Evolutionary conservation across 176 grass and related monocot species (phyloP), one percentile per base, ranked within the genome.

Genomic region (Eremochloa ophiuroides): DNA sequence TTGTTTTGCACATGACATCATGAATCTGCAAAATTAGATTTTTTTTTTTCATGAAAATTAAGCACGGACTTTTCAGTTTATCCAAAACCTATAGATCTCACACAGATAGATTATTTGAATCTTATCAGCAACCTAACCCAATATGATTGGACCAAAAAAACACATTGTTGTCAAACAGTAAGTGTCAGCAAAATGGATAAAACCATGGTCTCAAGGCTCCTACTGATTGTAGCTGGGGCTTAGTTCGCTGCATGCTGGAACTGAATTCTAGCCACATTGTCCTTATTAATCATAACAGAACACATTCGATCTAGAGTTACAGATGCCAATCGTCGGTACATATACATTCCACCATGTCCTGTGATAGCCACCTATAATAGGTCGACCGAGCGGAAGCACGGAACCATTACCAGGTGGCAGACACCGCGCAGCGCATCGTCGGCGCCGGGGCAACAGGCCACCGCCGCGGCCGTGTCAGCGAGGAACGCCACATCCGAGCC

Each of bases 401-500:
- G n/a, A 80, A 72, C 1, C 23, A 82, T 87, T 87, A 98, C 95
- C 95, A 98, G 88, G 75, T 92, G 92, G 78, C 84, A 89, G 8
- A 92, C 86, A 23, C 87, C 69, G 39, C 65, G 58, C 64, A 93
- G 79, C 14, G 43, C 77, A 67, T 89, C 90, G 13, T 79, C 86
- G 10, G 85, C 81, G 50, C 46, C 88, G 71, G 29, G 37, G 44
- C 88, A 91, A 44, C 73, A 60, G 9, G 77, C 51, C 55, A 65
- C 83, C 29, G 63, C 84, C 25, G 86, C 80, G 18, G 90, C 88
- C 69, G 84, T 87, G 71, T 98, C 95, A 18, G 90, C 85, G 41
- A 98, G 92, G 77, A 98, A 87, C 26, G 82, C 80, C 83, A 98
- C 88, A 91, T 98, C 95, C 58, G 90, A 93, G 38, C 68, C 91